These are phyloP conservation scores for Conringia planisiliqua DNA, from an alignment of 345 rosid genomes.

Conservation along the genomic window DNA sequence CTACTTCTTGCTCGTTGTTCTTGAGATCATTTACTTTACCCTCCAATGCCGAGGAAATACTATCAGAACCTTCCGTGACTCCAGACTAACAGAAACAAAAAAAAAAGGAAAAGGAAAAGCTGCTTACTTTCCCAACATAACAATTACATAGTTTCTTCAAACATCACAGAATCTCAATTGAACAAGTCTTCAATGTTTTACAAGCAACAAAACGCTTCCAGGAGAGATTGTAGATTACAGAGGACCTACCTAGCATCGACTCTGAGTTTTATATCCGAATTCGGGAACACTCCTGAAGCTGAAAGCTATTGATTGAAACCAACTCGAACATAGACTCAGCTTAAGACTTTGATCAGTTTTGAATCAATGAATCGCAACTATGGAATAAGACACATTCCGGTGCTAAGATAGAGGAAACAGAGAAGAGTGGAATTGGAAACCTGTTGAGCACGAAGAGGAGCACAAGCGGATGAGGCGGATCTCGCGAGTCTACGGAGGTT, in stretches of 20 bases:
- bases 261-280: background rate
- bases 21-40: constrained; percentile 44
- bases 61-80: constrained; percentile 34
- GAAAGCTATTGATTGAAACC: constrained; percentile 1
- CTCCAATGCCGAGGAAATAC: constrained; percentile 26
- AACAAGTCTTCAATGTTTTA: background rate
- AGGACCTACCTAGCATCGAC: background rate
- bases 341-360: background rate
- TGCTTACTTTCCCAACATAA: background rate
- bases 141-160: background rate
- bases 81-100: constrained; percentile 38
- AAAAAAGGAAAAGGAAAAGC: background rate
- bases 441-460: constrained; percentile 54
- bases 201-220: background rate
- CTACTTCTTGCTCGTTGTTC: constrained; percentile 66
- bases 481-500: constrained; percentile 17
- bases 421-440: constrained; percentile 26
- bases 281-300: background rate
- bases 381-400: background rate
- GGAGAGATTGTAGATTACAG: background rate
- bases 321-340: background rate
- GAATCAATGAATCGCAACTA: background rate
- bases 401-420: background rate
- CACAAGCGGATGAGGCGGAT: constrained; percentile 12
- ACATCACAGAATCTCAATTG: background rate